These are phyloP conservation scores for Ilyonectria robusta DNA, from an alignment of 2,329 filamentous ascomycete species.

Conservation along the genomic window DNA sequence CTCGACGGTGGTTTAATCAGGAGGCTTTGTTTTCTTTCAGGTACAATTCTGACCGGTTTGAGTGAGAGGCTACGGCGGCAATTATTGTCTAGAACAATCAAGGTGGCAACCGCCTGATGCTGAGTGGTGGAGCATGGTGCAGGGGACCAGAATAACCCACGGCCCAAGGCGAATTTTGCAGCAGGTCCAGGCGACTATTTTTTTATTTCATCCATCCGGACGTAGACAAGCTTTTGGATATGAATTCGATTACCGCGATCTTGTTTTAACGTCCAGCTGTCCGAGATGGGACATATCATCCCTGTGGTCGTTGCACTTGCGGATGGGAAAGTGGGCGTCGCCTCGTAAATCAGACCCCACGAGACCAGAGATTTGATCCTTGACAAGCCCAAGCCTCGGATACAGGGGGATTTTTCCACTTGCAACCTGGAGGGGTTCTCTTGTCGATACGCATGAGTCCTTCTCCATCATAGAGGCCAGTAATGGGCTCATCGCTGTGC, in stretches of 20 bases:
- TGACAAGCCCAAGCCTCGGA: no score
- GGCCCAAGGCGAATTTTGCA: background rate
- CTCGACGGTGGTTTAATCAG: background rate
- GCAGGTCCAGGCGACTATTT: background rate
- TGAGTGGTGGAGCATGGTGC: background rate
- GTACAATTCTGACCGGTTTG: background rate
- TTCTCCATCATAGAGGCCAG: no score
- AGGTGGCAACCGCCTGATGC: background rate
- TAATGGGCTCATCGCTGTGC: no score
- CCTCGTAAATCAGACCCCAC: background rate
- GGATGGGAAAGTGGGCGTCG: background rate
- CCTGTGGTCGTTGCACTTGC: background rate
- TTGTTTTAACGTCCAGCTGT: background rate
- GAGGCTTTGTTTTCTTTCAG: background rate
- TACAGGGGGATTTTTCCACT: no score
- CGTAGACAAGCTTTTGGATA: background rate
- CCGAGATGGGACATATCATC: background rate
- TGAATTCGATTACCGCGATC: background rate
- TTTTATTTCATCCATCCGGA: background rate
- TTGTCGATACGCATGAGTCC: no score
- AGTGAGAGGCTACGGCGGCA: background rate
- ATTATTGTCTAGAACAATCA: background rate
- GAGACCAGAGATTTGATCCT: no score
- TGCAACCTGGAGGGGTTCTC: no score
- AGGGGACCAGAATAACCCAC: background rate